A percentile compares a stretch with the other conserved stretches of the same genome.
Conservation (phyloP, 2,329 filamentous ascomycete genomes). For the Aspergillus calidoustus region DNA sequence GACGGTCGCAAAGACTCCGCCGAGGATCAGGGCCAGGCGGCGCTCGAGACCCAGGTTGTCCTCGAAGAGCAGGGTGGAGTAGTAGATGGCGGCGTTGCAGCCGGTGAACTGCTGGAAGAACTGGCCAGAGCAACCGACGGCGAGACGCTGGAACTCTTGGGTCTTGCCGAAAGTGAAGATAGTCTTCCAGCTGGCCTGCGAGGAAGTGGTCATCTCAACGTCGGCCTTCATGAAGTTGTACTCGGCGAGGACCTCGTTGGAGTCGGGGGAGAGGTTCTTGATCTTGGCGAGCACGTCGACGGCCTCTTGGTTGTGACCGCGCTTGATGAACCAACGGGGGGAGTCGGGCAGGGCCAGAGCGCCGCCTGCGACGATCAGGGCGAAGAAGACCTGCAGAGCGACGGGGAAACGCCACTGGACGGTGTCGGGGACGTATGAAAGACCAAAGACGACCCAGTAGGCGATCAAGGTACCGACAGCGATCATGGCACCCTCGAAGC, state of each 20-base stretch:
- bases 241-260: conserved; percentile 32
- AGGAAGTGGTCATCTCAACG: conserved; percentile 42
- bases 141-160: conserved; percentile 36
- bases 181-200: conserved; percentile 28
- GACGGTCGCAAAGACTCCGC: conserved; percentile 34
- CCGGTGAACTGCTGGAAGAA: conserved; percentile 52
- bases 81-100: conserved; percentile 53
- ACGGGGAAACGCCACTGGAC: conserved; percentile 52
- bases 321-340: conserved; percentile 58
- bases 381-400: conserved; percentile 54
- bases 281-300: conserved; percentile 54
- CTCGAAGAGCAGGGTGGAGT: conserved; percentile 51
- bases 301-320: conserved; percentile 54
- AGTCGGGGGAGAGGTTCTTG: conserved; percentile 44
- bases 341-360: conserved; percentile 53
- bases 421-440: conserved; percentile 36
- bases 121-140: conserved; percentile 37
- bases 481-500: conserved; percentile 40
- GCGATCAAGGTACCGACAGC: conserved; percentile 39
- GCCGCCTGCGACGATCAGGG: conserved; percentile 26
- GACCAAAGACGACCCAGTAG: conserved; percentile 43
- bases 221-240: conserved; percentile 52
- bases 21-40: conserved; percentile 29
- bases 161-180: conserved; percentile 37
- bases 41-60: conserved; percentile 36